Evolutionary conservation across 1,284 basidiomycete species (phyloP).

Genomic region (Fomitopsis palustris): DNA sequence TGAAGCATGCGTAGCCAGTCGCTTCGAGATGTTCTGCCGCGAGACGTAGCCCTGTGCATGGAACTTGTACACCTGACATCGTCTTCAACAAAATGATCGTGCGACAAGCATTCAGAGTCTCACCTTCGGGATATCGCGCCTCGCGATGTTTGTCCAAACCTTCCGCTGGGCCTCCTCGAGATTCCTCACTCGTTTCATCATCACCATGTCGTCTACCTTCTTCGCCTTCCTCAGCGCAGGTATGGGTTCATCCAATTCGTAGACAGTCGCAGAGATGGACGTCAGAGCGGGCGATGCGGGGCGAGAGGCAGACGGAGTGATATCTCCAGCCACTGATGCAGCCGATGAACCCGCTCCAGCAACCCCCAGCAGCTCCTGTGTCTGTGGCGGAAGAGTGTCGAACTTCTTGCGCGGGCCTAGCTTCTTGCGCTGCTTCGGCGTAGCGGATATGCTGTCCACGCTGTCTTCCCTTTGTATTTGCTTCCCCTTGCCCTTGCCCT

Average conservation of each 20-base stretch:
- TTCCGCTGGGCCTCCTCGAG: constrained; percentile 83
- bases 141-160: constrained; percentile 84
- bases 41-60: constrained; percentile 63
- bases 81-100: neutral
- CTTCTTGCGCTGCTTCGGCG: constrained; percentile 38
- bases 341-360: constrained; percentile 53
- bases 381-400: constrained; percentile 35
- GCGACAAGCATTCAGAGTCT: neutral
- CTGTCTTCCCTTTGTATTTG: constrained; percentile 38
- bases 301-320: constrained; percentile 42
- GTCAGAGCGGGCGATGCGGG: constrained; percentile 60
- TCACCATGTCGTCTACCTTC: constrained; percentile 66
- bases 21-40: constrained; percentile 66
- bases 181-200: constrained; percentile 69
- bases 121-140: constrained; percentile 81
- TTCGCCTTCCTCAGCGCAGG: constrained; percentile 71
- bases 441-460: constrained; percentile 37
- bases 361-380: constrained; percentile 47
- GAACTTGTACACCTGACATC: constrained; percentile 74
- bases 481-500: constrained; percentile 42
- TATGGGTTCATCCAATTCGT: constrained; percentile 64
- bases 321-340: constrained; percentile 43
- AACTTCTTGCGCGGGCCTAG: constrained; percentile 42
- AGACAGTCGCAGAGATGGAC: constrained; percentile 54
- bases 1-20: constrained; percentile 75